Conservation (phyloP, 169 alveolate genomes). For the Amoebophrya sp. region DNA sequence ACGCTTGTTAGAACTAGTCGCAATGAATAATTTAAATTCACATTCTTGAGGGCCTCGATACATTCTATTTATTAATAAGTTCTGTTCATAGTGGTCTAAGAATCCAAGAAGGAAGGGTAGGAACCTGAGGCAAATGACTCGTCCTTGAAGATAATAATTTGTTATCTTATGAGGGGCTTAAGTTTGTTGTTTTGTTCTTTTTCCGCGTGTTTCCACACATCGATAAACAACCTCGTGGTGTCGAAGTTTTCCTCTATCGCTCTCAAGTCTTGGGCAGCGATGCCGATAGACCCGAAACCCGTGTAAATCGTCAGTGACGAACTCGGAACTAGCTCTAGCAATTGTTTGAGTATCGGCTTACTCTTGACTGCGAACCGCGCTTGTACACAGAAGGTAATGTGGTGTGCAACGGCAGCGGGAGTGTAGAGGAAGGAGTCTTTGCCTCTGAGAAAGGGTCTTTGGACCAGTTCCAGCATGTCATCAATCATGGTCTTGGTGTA, state of each 20-base stretch:
- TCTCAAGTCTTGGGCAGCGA: not conserved
- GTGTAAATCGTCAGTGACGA: not conserved
- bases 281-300: not conserved
- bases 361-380: not conserved
- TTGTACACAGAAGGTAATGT: not conserved
- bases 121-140: no score
- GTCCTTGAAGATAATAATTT: no score
- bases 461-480: constrained; percentile 11
- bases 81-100: no score
- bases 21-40: no score
- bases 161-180: no score
- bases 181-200: not conserved
- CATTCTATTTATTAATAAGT: no score
- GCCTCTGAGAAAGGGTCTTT: not conserved
- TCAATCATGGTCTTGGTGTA: not conserved
- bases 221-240: not conserved
- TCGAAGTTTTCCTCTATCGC: constrained; percentile 22
- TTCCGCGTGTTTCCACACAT: not conserved
- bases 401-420: not conserved
- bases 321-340: not conserved
- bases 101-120: no score
- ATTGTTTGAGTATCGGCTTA: not conserved
- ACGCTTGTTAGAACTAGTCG: no score
- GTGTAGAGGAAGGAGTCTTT: not conserved
- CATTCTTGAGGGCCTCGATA: no score